A percentile compares a stretch with the other conserved stretches of the same genome.
phyloP scores from a whole-genome alignment of 179 eudicot genomes.

The Heliamphora pulchella region DNA sequence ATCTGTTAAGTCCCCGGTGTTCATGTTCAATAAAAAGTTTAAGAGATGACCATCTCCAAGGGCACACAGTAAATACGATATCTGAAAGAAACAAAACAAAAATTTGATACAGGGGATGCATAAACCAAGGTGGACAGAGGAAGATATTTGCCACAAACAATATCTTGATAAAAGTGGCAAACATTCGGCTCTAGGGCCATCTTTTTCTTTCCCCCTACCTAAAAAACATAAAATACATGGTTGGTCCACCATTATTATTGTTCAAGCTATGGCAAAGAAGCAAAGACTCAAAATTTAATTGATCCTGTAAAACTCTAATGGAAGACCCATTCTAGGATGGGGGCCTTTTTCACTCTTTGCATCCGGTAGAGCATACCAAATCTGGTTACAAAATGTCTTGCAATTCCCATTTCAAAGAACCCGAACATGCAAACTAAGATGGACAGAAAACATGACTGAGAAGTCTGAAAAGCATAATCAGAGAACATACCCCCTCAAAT shows the following conservation, averaged over 20 bases:
- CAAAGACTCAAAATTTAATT: neutral
- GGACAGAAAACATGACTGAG: neutral
- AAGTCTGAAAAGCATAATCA: neutral
- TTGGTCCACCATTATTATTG: neutral
- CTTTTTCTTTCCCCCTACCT: no score
- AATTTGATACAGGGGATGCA: neutral
- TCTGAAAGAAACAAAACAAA: conserved; percentile 37
- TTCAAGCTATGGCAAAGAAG: neutral
- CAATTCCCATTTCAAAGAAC: neutral
- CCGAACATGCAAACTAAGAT: neutral
- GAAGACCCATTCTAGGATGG: neutral
- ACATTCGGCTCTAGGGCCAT: neutral
- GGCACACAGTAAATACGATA: conserved; percentile 84
- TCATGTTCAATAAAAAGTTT: conserved; percentile 71
- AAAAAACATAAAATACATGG: neutral
- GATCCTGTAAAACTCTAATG: neutral
- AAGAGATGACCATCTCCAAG: conserved; percentile 98
- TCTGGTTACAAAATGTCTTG: neutral
- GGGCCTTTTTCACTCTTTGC: neutral
- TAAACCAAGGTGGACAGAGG: neutral
- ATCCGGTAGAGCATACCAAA: neutral
- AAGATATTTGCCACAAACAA: neutral
- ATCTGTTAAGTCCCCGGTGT: conserved; percentile 72
- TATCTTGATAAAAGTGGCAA: conserved; percentile 6
- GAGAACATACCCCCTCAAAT: conserved; percentile 83